Base-by-base conservation (phyloP, 345 rosid genomes). In the Cardamine chenopodiifolia region DNA sequence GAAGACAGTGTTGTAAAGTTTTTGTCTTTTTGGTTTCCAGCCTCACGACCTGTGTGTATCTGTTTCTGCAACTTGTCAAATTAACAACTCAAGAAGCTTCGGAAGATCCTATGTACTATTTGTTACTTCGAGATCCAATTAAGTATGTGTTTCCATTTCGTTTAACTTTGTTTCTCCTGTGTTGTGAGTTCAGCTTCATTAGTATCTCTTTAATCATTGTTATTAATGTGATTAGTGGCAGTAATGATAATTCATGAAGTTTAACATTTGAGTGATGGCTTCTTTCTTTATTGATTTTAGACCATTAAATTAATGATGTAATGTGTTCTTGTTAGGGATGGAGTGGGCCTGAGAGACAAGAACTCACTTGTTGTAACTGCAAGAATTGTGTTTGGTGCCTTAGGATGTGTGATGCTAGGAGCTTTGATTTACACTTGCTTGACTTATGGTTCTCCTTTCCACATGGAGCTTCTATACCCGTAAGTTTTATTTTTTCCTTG, bases 361-460 rank as follows among this genome's bases (percentile, higher is more conserved):
- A 76, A 52, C 11, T 89, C 87, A 8, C 77, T 82, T 66, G 87
- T 90, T 22, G 81, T 85, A 25, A 35, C 68, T 70, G 88, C 88
- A 44, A 89, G 89, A 78, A 80, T 86, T 56, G 18, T 78, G 61
- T 94, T 94, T 76, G 79, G 82, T 79, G 66, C 73, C 59, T 78
- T 94, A 68, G 97, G 97, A 34, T 79, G 77, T 68, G 52, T 89
- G 74, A 89, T 91, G 96, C 52, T 86, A 55, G 90, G 84, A 67
- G 92, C 96, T 76, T 79, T 94, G 80, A 15, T 86, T 69, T 91
- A 85, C 82, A 88, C 95, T 48, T 31, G 86, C 59, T 49, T 77
- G 39, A 90, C 96, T 37, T 82, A 87, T 79, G 97, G 98, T 68
- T 83, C 89, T 28, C 98, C 97, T 73, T 94, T 94, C 70, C 93